phyloP scores from a whole-genome alignment of 768 basidiomycete genomes.

The Sporobolomyces pararoseus region DNA sequence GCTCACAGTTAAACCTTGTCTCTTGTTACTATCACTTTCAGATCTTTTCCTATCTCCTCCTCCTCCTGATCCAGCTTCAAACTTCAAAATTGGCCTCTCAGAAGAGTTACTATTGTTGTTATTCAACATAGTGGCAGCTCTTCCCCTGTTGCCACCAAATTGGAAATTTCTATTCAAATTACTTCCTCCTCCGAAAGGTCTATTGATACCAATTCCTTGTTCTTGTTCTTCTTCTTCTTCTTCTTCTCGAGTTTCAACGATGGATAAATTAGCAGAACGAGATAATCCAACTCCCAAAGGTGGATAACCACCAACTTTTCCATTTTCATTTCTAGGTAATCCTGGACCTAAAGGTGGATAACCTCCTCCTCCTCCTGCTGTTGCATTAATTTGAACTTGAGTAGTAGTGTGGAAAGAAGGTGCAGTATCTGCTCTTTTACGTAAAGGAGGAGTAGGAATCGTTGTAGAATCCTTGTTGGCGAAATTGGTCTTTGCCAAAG shows the following conservation, averaged over 20 bases:
- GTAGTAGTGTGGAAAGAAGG: no score
- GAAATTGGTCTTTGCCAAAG: no score
- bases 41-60: conserved; percentile 1
- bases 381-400: no score
- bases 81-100: no score
- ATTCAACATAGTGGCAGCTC: conserved; percentile 7
- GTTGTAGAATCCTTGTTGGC: no score
- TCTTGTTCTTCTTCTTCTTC: no score
- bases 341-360: no score
- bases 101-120: background rate
- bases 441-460: background rate
- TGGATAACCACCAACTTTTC: background rate
- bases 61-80: background rate
- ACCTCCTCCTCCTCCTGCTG: no score
- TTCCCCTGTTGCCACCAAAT: conserved; percentile 4
- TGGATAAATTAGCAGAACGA: no score
- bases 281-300: conserved; percentile 6
- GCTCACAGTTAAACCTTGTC: conserved; percentile 4
- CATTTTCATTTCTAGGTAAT: background rate
- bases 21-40: background rate
- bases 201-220: conserved; percentile 4
- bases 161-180: background rate
- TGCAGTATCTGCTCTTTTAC: conserved; percentile 33
- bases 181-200: conserved; percentile 13
- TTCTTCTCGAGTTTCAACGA: no score